These are phyloP conservation scores for Lasiosphaeria hispida DNA, from an alignment of 495 filamentous ascomycete species.

Conservation along the genomic window DNA sequence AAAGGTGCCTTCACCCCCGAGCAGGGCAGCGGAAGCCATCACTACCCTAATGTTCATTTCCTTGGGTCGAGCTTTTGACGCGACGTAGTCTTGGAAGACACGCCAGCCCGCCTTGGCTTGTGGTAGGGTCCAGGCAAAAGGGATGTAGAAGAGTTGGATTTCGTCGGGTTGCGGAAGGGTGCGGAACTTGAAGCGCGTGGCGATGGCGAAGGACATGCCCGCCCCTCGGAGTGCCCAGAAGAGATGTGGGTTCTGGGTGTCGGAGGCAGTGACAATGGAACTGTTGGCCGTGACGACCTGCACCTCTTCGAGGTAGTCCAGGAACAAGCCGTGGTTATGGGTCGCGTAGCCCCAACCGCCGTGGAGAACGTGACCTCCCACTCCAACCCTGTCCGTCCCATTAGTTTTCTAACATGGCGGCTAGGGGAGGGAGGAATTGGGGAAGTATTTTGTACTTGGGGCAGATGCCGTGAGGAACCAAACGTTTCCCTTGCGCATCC, in stretches of 20 bases:
- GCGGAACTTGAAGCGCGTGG: constrained; percentile 31
- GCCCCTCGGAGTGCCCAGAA: constrained; percentile 42
- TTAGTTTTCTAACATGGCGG: neutral
- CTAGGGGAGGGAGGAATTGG: neutral
- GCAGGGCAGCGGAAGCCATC: too few relatives aligned
- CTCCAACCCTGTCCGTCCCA: constrained; percentile 35
- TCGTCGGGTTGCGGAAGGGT: too few relatives aligned
- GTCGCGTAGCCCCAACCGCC: constrained; percentile 48
- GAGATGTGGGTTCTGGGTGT: constrained; percentile 35
- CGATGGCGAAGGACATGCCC: constrained; percentile 38
- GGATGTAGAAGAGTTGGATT: too few relatives aligned
- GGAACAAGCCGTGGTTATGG: constrained; percentile 41
- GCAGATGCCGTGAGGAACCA: constrained; percentile 46
- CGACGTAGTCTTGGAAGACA: too few relatives aligned
- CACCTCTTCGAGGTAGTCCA: constrained; percentile 41
- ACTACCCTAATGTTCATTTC: too few relatives aligned
- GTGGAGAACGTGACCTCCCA: constrained; percentile 45
- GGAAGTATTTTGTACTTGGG: constrained; percentile 32
- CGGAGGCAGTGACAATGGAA: constrained; percentile 32
- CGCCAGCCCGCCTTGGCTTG: too few relatives aligned
- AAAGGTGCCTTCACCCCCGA: too few relatives aligned
- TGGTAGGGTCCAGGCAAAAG: too few relatives aligned
- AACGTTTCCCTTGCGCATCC: constrained; percentile 38
- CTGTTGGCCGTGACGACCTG: constrained; percentile 42
- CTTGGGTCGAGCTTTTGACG: too few relatives aligned